A percentile compares a stretch with the other conserved stretches of the same genome.
phyloP scores from a whole-genome alignment of 768 basidiomycete genomes.

The Boletellus ananas region DNA sequence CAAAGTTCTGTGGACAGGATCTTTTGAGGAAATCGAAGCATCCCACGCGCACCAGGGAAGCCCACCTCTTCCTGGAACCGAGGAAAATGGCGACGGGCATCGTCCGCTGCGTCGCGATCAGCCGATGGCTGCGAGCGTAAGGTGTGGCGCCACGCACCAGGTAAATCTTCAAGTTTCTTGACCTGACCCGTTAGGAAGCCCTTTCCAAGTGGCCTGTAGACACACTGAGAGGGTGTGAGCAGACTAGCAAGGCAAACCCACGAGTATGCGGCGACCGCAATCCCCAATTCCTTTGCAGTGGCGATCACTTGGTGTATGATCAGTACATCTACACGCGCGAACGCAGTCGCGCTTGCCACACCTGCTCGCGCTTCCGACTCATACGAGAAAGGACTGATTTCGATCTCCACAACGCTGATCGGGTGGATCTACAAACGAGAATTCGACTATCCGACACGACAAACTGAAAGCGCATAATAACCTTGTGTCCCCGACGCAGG shows the following conservation, averaged over 20 bases:
- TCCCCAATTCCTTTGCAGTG: slow-evolving; percentile 49
- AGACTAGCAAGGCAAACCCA: slow-evolving; percentile 19
- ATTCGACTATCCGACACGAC: not conserved
- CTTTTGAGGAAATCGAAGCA: not conserved
- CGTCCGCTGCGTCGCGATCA: slow-evolving; percentile 32
- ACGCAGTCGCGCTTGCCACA: not conserved
- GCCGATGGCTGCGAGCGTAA: not conserved
- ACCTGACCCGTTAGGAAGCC: slow-evolving; percentile 53
- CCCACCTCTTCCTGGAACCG: slow-evolving; percentile 43
- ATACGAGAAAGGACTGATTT: slow-evolving; percentile 60
- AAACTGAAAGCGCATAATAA: not conserved
- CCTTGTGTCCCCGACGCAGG: slow-evolving; percentile 36
- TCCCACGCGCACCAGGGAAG: too few relatives aligned
- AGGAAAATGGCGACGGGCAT: slow-evolving; percentile 36
- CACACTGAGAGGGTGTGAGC: not conserved
- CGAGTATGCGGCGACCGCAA: slow-evolving; percentile 62
- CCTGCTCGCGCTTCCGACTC: slow-evolving; percentile 22
- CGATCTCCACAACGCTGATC: slow-evolving; percentile 61
- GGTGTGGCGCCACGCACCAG: slow-evolving; percentile 16
- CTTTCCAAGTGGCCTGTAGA: slow-evolving; percentile 46
- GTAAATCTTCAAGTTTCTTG: slow-evolving; percentile 37
- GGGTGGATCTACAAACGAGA: slow-evolving; percentile 41
- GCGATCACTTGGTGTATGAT: slow-evolving; percentile 40
- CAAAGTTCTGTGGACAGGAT: slow-evolving; percentile 28
- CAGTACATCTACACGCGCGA: not conserved